phyloP scores from a whole-genome alignment of 2,329 filamentous ascomycete species.

The Trichoderma atrobrunneum region DNA sequence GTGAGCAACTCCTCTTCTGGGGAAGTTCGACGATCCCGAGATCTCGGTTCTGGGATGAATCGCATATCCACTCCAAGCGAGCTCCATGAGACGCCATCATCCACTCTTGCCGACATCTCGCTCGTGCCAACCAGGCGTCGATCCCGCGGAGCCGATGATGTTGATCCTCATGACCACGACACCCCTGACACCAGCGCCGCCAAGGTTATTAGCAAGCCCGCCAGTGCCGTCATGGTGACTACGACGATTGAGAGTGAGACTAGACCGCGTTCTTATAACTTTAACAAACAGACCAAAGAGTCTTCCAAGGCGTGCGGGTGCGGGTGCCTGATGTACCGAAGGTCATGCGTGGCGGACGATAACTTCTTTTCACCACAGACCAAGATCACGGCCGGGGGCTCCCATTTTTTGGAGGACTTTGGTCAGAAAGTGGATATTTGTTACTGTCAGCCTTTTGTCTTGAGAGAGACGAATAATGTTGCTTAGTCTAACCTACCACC shows the following conservation, averaged over 20 bases:
- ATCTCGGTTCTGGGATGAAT: conserved; percentile 15
- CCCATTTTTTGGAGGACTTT: not conserved
- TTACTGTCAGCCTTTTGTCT: not conserved
- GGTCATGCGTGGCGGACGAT: not conserved
- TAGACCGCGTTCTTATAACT: conserved; percentile 13
- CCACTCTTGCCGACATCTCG: conserved; percentile 29
- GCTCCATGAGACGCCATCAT: conserved; percentile 21
- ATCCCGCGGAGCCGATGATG: conserved; percentile 24
- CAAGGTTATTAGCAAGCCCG: not conserved
- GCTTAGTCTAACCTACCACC: not conserved
- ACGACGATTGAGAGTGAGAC: conserved; percentile 38
- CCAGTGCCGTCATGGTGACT: conserved; percentile 34
- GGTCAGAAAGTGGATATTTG: conserved; percentile 21
- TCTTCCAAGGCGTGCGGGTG: not conserved
- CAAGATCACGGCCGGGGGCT: conserved; percentile 27
- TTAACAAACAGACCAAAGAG: not conserved
- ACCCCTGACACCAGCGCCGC: conserved; percentile 6
- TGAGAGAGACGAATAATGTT: not conserved
- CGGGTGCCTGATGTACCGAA: not conserved
- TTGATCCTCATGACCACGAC: conserved; percentile 15
- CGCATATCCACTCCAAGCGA: conserved; percentile 16
- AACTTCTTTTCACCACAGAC: conserved; percentile 23
- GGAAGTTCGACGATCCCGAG: conserved; percentile 19
- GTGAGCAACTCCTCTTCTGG: conserved; percentile 24
- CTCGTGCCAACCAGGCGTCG: conserved; percentile 26